Conservation (phyloP, 2,329 filamentous ascomycete genomes). For the Fragosphaeria purpurea region DNA sequence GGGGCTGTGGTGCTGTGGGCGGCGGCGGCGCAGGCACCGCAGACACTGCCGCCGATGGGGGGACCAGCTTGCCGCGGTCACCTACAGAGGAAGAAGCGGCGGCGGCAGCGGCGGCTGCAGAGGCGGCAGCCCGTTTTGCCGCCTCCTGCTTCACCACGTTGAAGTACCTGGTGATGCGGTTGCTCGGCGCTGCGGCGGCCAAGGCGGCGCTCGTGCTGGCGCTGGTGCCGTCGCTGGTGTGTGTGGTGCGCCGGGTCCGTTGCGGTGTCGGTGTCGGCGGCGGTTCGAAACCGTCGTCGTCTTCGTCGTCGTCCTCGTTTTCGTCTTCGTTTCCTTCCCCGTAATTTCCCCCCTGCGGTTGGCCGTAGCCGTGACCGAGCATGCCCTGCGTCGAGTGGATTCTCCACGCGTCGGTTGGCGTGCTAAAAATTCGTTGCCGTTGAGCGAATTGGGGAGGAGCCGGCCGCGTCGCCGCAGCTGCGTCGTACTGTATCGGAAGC, state of each 20-base stretch:
- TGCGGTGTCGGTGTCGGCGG: slow-evolving; percentile 5
- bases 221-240: neutral
- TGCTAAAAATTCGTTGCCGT: slow-evolving; percentile 9
- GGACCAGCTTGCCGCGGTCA: neutral
- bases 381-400: neutral
- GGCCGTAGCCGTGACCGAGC: neutral
- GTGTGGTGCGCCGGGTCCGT: neutral
- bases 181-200: neutral
- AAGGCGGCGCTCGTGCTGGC: neutral
- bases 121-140: neutral
- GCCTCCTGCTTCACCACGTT: neutral
- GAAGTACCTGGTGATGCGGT: slow-evolving; percentile 11
- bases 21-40: neutral
- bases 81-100: no score
- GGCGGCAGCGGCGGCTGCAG: neutral
- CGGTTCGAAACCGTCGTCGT: neutral
- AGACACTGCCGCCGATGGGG: neutral
- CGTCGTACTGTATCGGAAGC: no score
- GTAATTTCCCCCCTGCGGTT: neutral
- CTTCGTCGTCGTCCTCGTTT: neutral
- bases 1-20: neutral
- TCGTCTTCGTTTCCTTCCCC: neutral
- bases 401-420: neutral
- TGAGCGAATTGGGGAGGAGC: no score
- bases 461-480: no score